Percentiles rank a stretch among this genome's conserved stretches.
Conservation (phyloP, 2,329 filamentous ascomycete species). For the Hypoxylon sp. region DNA sequence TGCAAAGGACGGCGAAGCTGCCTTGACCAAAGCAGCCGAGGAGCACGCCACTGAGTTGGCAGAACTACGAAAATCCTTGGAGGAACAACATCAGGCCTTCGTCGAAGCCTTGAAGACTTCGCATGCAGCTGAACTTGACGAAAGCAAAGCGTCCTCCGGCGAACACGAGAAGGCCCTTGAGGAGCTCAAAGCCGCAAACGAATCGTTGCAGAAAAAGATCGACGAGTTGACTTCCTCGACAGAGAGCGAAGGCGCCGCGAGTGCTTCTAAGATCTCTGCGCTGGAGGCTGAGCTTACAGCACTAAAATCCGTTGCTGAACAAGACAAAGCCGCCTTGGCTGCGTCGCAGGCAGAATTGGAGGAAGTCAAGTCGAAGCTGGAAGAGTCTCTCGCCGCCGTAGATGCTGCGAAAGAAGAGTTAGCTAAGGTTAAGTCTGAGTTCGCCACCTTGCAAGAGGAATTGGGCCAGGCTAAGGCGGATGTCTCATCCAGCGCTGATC, state of each 20-base stretch:
- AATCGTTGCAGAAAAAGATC: conserved; percentile 69
- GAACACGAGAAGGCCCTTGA: conserved; percentile 65
- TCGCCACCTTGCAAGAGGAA: conserved; percentile 64
- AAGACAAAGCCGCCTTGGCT: conserved; percentile 64
- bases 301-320: conserved; percentile 64
- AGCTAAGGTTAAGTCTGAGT: conserved; percentile 64
- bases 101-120: conserved; percentile 67
- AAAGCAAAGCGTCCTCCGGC: conserved; percentile 61
- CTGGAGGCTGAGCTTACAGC: conserved; percentile 68
- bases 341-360: conserved; percentile 60
- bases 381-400: conserved; percentile 49
- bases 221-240: conserved; percentile 66
- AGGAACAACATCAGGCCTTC: conserved; percentile 65
- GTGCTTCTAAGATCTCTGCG: conserved; percentile 62
- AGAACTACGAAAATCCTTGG: conserved; percentile 64
- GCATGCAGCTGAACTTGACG: conserved; percentile 66
- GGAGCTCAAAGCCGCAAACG: conserved; percentile 67
- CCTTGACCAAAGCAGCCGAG: conserved; percentile 58
- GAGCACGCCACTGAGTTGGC: conserved; percentile 67
- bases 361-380: conserved; percentile 57
- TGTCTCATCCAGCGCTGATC: conserved; percentile 54
- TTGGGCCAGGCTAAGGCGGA: conserved; percentile 63
- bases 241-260: conserved; percentile 62
- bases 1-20: conserved; percentile 57
- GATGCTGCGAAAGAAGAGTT: conserved; percentile 61